Base-by-base conservation (phyloP, 352 stramenopile species). In the Achlya hypogyna region DNA sequence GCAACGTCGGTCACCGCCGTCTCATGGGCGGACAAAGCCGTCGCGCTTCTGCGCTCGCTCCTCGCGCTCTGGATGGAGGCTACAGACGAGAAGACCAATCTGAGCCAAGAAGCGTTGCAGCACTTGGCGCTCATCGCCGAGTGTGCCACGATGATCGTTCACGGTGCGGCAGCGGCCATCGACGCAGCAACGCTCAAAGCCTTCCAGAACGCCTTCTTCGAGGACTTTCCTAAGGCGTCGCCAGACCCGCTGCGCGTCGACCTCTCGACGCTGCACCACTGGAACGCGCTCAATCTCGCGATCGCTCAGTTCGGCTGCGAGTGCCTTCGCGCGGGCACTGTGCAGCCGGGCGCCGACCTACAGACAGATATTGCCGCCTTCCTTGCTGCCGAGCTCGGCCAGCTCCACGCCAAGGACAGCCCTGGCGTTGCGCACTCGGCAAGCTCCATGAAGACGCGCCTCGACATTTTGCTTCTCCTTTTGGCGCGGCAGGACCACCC, bases 111-210 rank as follows among this genome's bases (percentile, higher is more conserved):
- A 10, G 81, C 83, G 45, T 54, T 90, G 14, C 78, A 89, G 69
- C 80, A 89, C 72, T 82, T 93, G 74, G 77, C 86, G 66, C 82
- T 82, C 52, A 83, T 91, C 63, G 76, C 90, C n/a, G 81, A 91
- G 72, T 84, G 79, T 60, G 59, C 73, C 9, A 82, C 79, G 1
- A 72, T 83, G 42, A 83, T 91, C 18, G 45, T 91, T 25, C 40
- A 16, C 25, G 35, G 25, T n/a, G 16, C 54, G 22, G 14, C 12
- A 5, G 23, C 27, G 40, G 8, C 25, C 9, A 22, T 52, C 1
- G 54, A 64, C 22, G 34, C 25, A 22, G 18, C 52, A 23, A 35
- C 54, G 28, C 10, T 64, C 20, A 64, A 52, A 25, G n/a, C 16
- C 8, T 53, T 35, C 34, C 12, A 22, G 18, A 14, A 27, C 14